phyloP scores from a whole-genome alignment of 805 yeast genomes.

The Sugiyamaella mastotermitis region DNA sequence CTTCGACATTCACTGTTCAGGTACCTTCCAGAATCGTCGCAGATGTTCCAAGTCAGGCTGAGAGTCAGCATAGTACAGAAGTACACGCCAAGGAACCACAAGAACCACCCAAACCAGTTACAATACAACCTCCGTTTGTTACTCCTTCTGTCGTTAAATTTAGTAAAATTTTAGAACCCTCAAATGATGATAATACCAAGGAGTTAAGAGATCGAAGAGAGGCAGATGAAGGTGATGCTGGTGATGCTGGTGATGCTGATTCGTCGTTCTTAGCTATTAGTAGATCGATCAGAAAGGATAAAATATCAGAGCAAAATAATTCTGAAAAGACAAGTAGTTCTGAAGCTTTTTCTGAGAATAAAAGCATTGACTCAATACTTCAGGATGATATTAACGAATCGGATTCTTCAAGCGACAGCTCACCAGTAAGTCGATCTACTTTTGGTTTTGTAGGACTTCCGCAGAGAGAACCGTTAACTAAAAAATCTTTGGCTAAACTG shows the following conservation, averaged over 20 bases:
- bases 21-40: neutral
- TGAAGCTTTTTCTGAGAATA: neutral
- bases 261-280: constrained; percentile 18
- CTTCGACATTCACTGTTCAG: neutral
- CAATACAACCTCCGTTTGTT: neutral
- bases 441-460: constrained; percentile 18
- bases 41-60: neutral
- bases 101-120: neutral
- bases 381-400: constrained; percentile 6
- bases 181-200: neutral
- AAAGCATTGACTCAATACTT: neutral
- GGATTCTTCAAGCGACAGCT: constrained; percentile 3
- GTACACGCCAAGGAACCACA: neutral
- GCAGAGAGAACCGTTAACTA: constrained; percentile 17
- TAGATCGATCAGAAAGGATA: constrained; percentile 9
- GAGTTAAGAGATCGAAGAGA: neutral
- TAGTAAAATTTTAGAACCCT: neutral
- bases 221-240: constrained; percentile 22
- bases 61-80: neutral
- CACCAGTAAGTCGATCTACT: constrained; percentile 12
- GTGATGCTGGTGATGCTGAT: constrained; percentile 8
- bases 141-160: neutral
- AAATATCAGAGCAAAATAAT: neutral
- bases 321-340: constrained; percentile 3
- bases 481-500: constrained; percentile 12